A percentile compares a stretch with the other conserved stretches of the same genome.
Evolutionary conservation across 768 basidiomycete species (phyloP).

Genomic region (Paxillus involutus): DNA sequence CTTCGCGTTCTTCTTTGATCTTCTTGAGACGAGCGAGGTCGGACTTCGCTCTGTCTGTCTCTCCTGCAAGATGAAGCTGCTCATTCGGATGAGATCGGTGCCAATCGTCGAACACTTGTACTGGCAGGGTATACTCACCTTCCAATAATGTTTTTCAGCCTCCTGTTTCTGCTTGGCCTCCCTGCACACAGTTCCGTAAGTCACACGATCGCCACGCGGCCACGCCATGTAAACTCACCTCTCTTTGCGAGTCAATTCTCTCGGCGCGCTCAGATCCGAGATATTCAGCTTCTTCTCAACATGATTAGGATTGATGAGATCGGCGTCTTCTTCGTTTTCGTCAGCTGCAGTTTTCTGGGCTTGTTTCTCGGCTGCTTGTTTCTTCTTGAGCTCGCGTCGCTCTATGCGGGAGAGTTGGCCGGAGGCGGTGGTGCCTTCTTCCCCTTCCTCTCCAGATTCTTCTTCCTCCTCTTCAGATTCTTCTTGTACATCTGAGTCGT

Average conservation of each 20-base stretch:
- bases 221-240: slow-evolving; percentile 39
- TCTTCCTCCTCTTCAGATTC: slow-evolving; percentile 43
- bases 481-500: slow-evolving; percentile 38
- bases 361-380: slow-evolving; percentile 53
- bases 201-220: background rate
- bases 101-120: background rate
- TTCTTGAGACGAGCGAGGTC: slow-evolving; percentile 85
- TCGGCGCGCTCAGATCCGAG: slow-evolving; percentile 65
- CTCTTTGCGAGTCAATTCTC: slow-evolving; percentile 64
- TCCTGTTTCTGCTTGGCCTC: slow-evolving; percentile 93
- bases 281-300: slow-evolving; percentile 74
- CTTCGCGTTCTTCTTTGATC: slow-evolving; percentile 87
- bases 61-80: slow-evolving; percentile 73
- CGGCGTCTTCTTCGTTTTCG: slow-evolving; percentile 62
- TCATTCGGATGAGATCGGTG: background rate
- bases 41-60: slow-evolving; percentile 88
- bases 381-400: slow-evolving; percentile 82
- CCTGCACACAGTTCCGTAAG: slow-evolving; percentile 38
- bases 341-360: slow-evolving; percentile 36
- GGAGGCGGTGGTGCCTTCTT: slow-evolving; percentile 33
- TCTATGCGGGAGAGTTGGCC: slow-evolving; percentile 61
- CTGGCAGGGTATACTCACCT: slow-evolving; percentile 44
- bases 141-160: slow-evolving; percentile 84
- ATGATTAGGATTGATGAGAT: slow-evolving; percentile 80
- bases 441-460: slow-evolving; percentile 44